Conservation (phyloP, 108 stramenopile genomes). For the Pseudonitzschia multistriata region DNA sequence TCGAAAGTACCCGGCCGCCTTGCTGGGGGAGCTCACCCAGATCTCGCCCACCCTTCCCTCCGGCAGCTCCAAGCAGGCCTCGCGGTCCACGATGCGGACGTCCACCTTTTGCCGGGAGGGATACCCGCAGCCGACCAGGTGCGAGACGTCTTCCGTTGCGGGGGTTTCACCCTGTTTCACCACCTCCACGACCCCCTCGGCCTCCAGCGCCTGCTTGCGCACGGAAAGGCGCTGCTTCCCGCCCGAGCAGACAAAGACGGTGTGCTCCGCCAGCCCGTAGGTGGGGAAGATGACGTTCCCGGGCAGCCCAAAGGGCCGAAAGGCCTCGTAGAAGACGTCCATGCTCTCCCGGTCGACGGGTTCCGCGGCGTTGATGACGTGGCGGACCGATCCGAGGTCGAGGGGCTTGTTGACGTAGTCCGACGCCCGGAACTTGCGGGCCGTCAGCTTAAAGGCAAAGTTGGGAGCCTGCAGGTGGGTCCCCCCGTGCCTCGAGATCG, state of each 20-base stretch:
- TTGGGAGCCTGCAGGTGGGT: constrained; percentile 99
- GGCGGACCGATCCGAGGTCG: constrained; percentile 81
- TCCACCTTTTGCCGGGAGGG: constrained; percentile 68
- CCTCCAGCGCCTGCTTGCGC: constrained; percentile 60
- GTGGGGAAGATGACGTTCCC: constrained; percentile 81
- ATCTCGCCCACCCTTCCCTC: constrained; percentile 88
- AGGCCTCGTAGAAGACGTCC: constrained; percentile 71
- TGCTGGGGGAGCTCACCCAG: constrained; percentile 88
- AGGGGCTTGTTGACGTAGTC: constrained; percentile 43
- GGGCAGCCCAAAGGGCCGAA: constrained; percentile 73
- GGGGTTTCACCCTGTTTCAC: constrained; percentile 10
- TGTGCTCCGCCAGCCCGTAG: constrained; percentile 98
- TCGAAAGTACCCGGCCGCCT: constrained; percentile 74
- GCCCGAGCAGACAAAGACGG: constrained; percentile 93
- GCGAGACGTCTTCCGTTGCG: neutral
- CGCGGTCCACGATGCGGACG: constrained; percentile 77
- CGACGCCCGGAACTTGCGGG: constrained; percentile 79
- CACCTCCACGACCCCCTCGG: constrained; percentile 54
- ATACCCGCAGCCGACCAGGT: constrained; percentile 87
- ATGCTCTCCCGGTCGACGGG: constrained; percentile 83
- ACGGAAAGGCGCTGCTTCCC: constrained; percentile 75
- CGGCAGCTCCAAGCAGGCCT: constrained; percentile 38
- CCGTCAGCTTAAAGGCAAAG: constrained; percentile 92
- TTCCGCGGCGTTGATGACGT: constrained; percentile 97
- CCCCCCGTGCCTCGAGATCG: constrained; percentile 71